These are phyloP conservation scores for Ganoderma lingzhi DNA, from an alignment of 1,284 basidiomycete genomes.

Conservation along the genomic window DNA sequence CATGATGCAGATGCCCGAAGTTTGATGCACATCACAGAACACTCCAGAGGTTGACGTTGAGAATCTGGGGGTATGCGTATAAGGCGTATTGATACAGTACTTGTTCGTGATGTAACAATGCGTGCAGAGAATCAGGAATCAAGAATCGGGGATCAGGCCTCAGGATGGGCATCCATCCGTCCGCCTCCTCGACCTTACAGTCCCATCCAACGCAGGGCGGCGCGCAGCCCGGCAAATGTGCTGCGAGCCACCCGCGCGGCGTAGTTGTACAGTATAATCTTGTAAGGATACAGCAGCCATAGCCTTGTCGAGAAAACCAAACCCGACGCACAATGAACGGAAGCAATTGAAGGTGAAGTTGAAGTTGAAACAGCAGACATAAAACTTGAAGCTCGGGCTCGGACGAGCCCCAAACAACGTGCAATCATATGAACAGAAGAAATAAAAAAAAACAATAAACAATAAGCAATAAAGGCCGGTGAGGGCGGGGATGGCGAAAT, in stretches of 20 bases:
- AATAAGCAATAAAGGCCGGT: not conserved
- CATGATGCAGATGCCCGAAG: not conserved
- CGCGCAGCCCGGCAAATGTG: no score
- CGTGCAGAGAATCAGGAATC: not conserved
- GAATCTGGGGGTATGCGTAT: not conserved
- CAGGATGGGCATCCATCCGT: constrained; percentile 1
- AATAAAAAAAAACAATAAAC: constrained; percentile 10
- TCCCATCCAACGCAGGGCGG: constrained; percentile 6
- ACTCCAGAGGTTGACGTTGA: not conserved
- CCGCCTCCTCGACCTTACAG: no score
- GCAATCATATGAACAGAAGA: constrained; percentile 25
- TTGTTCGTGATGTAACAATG: not conserved
- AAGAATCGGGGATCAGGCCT: not conserved
- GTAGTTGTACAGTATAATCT: constrained; percentile 9
- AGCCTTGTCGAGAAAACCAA: not conserved
- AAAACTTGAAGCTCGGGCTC: not conserved
- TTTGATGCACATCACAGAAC: not conserved
- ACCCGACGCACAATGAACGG: not conserved
- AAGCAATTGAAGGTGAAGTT: not conserved
- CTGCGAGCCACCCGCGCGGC: no score
- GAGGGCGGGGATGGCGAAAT: not conserved
- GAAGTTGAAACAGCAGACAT: not conserved
- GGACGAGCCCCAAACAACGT: constrained; percentile 13
- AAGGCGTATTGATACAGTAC: constrained; percentile 2
- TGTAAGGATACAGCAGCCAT: constrained; percentile 3